Conservation (phyloP, 352 stramenopile genomes). For the Aphanomyces stellatus region DNA sequence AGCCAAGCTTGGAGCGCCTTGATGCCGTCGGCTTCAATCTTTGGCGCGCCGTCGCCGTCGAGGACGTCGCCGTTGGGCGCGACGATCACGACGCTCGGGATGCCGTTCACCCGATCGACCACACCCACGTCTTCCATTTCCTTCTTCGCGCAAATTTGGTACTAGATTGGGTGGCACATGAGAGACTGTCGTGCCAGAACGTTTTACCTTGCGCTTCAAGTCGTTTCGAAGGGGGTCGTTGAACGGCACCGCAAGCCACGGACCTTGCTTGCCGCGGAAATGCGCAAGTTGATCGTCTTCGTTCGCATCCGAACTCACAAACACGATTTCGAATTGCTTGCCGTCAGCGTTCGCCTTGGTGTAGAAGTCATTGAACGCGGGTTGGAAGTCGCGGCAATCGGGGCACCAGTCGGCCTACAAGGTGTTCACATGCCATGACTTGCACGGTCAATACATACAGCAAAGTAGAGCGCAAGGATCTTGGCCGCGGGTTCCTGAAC, state of each 20-base stretch:
- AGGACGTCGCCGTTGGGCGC: constrained; percentile 48
- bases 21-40: constrained; percentile 30
- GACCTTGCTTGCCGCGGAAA: constrained; percentile 59
- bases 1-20: constrained; percentile 5
- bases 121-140: constrained; percentile 49
- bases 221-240: constrained; percentile 44
- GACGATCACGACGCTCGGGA: constrained; percentile 72
- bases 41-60: constrained; percentile 52
- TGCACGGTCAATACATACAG: constrained; percentile 25
- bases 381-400: constrained; percentile 73
- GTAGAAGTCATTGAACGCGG: constrained; percentile 67
- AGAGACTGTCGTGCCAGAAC: background rate
- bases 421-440: background rate
- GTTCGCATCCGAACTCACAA: constrained; percentile 64
- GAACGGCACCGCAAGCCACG: constrained; percentile 73
- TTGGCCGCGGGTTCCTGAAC: constrained; percentile 28
- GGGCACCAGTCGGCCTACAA: constrained; percentile 75
- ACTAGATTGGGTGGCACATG: constrained; percentile 26
- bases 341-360: constrained; percentile 31
- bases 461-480: constrained; percentile 68
- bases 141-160: constrained; percentile 57
- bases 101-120: constrained; percentile 50
- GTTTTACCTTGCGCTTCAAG: constrained; percentile 63
- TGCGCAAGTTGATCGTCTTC: constrained; percentile 47
- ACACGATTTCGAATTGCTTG: constrained; percentile 56